phyloP scores from a whole-genome alignment of 352 stramenopile genomes.

The Lagenidium sp. region DNA sequence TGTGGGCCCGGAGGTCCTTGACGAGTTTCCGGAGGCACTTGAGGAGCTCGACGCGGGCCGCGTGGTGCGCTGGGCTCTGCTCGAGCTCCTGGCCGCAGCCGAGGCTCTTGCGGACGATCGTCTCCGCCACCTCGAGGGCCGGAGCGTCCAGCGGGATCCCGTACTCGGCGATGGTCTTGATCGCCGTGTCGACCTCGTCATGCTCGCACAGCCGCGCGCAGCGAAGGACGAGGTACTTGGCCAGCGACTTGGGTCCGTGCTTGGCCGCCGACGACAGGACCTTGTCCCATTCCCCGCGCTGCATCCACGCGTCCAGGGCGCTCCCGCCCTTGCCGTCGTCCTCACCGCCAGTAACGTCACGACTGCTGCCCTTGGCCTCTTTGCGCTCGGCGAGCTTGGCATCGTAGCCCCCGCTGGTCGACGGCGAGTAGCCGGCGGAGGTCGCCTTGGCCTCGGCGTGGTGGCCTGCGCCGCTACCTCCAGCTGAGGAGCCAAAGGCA shows the following conservation, averaged over 20 bases:
- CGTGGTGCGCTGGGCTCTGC: conserved; percentile 25
- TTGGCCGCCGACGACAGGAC: conserved; percentile 83
- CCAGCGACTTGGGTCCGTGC: conserved; percentile 55
- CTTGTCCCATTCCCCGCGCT: conserved; percentile 91
- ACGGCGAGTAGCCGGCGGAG: conserved; percentile 39
- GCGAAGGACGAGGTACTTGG: conserved; percentile 83
- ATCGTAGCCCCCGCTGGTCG: conserved; percentile 17
- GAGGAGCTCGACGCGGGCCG: conserved; percentile 54
- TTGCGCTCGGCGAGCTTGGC: conserved; percentile 46
- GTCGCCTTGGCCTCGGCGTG: conserved; percentile 31
- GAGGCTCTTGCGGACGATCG: conserved; percentile 44
- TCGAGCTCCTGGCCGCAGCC: conserved; percentile 37
- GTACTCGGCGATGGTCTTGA: conserved; percentile 72
- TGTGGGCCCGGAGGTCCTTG: conserved; percentile 55
- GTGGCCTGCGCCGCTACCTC: conserved; percentile 27
- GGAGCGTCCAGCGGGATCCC: conserved; percentile 56
- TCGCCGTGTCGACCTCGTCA: conserved; percentile 60
- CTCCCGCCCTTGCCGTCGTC: conserved; percentile 27
- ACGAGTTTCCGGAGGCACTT: conserved; percentile 39
- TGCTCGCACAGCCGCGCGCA: conserved; percentile 64
- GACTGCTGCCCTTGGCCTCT: conserved; percentile 30
- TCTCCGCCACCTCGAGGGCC: conserved; percentile 44
- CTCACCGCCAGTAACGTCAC: conserved; percentile 22
- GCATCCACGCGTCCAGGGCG: conserved; percentile 88
- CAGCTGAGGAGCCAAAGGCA: conserved; percentile 39